Evolutionary conservation across 2,329 filamentous ascomycete genomes (phyloP), one percentile per base, ranked within the genome.

Genomic region (Hypoxylon sp.): DNA sequence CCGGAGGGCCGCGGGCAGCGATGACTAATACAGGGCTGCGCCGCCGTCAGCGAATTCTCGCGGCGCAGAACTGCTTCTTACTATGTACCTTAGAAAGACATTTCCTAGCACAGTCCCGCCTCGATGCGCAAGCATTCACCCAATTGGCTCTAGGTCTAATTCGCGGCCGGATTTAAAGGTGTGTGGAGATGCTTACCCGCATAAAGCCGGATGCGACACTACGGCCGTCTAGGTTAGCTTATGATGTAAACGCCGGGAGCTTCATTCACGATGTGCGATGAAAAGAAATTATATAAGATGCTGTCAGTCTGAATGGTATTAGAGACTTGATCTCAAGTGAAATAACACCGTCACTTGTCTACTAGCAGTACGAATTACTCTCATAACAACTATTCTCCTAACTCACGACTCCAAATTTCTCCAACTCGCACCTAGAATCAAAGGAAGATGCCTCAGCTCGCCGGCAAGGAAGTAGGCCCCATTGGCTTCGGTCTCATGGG

Each of bases 401-500:
- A 41, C n/a, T 1, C n/a, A 45, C 3, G 34, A 23, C 3, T 43
- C 21, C 19, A 32, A 25, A 9, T 16, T 25, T 2, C 14, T 11
- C 5, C 5, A 11, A 39, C 5, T 5, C 9, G 14, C 19, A 37
- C 8, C n/a, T n/a, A 43, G 7, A 3, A 55, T 27, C 12, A 9
- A 6, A 51, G 14, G 21, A 56, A 62, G 21, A 62, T 56, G 59
- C 59, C 52, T 48, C 59, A 62, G 30, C 16, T 62, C 25, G 19
- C 21, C 27, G 59, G 59, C 37, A 62, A 62, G 30, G 59, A 62
- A 46, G 52, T 62, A 51, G 59, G 73, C 3, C 57, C 68, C 25
- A 72, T 69, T 2, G 74, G 74, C 52, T 73, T 65, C 39, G 74
- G 74, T 52, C 54, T 75, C 29, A 75, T 76, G 74, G 75, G 76